Percentiles rank a stretch among this genome's conserved stretches.
Evolutionary conservation across 345 rosid genomes (phyloP).

Genomic region (Eucalyptus pauciflora): DNA sequence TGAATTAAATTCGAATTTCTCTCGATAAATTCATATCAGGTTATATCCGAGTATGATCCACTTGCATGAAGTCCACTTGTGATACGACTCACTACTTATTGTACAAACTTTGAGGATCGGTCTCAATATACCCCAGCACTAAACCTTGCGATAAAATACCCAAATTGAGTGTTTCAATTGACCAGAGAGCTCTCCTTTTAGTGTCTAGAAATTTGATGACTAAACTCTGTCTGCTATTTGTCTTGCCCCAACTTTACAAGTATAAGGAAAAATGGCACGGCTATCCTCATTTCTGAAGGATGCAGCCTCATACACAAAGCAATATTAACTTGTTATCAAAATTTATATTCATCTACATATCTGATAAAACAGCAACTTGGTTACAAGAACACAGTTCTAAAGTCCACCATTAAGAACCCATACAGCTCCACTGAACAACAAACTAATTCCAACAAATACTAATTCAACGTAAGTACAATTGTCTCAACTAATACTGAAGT

Average conservation of each 20-base stretch:
- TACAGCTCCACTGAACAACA: not conserved
- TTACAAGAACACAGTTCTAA: not conserved
- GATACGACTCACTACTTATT: rapidly evolving
- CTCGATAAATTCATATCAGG: not conserved
- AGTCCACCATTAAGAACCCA: no score
- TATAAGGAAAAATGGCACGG: not conserved
- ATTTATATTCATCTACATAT: not conserved
- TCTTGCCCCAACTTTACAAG: not conserved
- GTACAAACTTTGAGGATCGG: not conserved
- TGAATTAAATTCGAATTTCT: not conserved
- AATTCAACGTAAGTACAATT: not conserved
- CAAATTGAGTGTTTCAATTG: not conserved
- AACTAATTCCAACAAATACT: not conserved
- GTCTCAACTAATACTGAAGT: not conserved
- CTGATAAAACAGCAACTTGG: not conserved
- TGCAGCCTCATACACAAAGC: not conserved
- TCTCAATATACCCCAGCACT: not conserved
- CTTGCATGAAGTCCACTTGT: not conserved
- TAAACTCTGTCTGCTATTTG: not conserved
- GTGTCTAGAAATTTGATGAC: not conserved
- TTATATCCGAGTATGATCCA: not conserved
- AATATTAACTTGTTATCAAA: not conserved
- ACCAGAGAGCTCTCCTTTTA: not conserved
- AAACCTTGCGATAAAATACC: not conserved
- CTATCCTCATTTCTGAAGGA: not conserved